Evolutionary conservation across 805 yeast genomes (phyloP).

Genomic region (Saccharomycopsis sp.): DNA sequence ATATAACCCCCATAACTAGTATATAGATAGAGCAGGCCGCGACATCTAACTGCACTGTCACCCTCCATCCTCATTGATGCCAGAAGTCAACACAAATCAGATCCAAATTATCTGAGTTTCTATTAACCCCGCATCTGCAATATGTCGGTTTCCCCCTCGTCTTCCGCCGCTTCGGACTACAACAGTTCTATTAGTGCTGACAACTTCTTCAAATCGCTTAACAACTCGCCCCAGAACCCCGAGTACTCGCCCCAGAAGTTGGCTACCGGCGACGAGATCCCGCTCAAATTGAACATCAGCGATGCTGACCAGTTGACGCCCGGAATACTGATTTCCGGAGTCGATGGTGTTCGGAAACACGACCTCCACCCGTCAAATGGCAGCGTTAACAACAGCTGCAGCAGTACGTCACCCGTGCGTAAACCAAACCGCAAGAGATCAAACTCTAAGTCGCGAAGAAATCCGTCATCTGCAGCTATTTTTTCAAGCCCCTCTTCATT

Average conservation of each 20-base stretch:
- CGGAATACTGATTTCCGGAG: neutral
- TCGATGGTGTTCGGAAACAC: neutral
- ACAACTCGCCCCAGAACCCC: neutral
- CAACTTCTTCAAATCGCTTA: neutral
- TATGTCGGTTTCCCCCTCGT: no score
- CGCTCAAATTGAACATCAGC: neutral
- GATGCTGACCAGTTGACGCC: constrained; percentile 1
- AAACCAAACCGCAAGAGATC: constrained; percentile 11
- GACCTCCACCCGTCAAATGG: neutral
- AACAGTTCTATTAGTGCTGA: neutral
- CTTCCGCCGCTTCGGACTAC: neutral
- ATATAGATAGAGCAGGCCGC: no score
- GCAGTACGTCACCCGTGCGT: neutral
- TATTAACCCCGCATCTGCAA: no score
- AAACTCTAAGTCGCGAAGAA: constrained; percentile 15
- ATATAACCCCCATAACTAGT: no score
- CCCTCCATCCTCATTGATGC: no score
- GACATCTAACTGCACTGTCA: no score
- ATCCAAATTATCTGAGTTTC: no score
- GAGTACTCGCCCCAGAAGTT: neutral
- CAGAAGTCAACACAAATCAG: no score
- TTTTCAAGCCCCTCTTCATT: neutral
- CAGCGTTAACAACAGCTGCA: neutral
- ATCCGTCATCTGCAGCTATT: constrained; percentile 2
- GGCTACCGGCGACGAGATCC: neutral